Evolutionary conservation across 2,329 filamentous ascomycete genomes (phyloP).

Genomic region (Thyridium curvatum): DNA sequence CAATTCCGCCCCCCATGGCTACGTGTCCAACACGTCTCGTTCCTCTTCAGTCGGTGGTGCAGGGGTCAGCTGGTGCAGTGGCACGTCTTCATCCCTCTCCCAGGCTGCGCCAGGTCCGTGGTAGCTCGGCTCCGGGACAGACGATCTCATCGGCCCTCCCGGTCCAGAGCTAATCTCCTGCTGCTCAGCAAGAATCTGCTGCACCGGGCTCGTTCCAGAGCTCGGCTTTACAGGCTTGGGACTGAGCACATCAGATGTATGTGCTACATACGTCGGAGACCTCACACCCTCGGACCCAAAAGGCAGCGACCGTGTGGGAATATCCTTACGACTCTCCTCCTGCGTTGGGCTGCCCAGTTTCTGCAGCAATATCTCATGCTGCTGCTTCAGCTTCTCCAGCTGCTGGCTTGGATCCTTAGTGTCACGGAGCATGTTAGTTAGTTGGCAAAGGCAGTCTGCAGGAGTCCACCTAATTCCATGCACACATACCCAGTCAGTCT

Average conservation of each 20-base stretch:
- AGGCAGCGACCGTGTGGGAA: constrained; percentile 43
- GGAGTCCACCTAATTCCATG: constrained; percentile 43
- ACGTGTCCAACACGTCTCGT: constrained; percentile 32
- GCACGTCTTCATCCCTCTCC: constrained; percentile 41
- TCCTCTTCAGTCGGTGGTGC: constrained; percentile 32
- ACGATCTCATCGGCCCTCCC: constrained; percentile 5
- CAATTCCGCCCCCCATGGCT: not conserved
- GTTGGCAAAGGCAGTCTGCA: constrained; percentile 47
- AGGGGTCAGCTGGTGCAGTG: constrained; percentile 25
- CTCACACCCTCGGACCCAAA: constrained; percentile 43
- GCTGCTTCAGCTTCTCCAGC: constrained; percentile 63
- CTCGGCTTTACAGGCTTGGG: constrained; percentile 24
- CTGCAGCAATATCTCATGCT: constrained; percentile 55
- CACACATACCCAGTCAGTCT: constrained; percentile 91
- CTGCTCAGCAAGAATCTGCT: constrained; percentile 10
- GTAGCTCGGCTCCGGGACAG: constrained; percentile 39
- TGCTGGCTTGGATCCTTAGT: constrained; percentile 63
- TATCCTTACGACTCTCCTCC: constrained; percentile 17
- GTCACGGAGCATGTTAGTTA: constrained; percentile 44
- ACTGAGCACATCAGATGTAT: constrained; percentile 28
- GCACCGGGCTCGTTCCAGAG: constrained; percentile 16
- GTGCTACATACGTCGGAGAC: constrained; percentile 38
- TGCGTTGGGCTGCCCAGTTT: constrained; percentile 34
- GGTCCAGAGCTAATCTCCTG: constrained; percentile 1
- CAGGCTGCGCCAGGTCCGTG: constrained; percentile 42